A percentile compares a stretch with the other conserved stretches of the same genome.
Conservation (phyloP, 2,329 filamentous ascomycete species). For the Aspergillus amoenus region DNA sequence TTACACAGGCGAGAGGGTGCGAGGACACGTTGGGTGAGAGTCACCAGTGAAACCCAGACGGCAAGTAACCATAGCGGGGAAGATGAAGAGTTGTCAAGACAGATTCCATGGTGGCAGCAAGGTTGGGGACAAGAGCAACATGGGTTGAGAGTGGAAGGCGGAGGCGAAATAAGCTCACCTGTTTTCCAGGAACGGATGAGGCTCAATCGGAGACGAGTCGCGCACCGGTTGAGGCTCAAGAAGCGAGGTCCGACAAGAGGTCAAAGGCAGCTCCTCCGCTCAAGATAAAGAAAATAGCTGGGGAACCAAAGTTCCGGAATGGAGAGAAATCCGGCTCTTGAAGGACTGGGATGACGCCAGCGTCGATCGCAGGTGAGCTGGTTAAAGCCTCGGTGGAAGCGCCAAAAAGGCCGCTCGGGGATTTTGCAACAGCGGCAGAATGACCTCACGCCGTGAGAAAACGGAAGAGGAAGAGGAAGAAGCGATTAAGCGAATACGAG, state of each 20-base stretch:
- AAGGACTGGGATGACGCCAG: slow-evolving; percentile 7
- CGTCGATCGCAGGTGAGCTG: slow-evolving; percentile 6
- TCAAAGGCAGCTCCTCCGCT: slow-evolving; percentile 9
- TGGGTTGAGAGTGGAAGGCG: not conserved
- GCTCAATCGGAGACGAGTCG: slow-evolving; percentile 21
- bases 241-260: slow-evolving; percentile 2
- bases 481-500: not conserved
- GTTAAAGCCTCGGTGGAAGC: not conserved
- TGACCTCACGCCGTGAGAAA: not conserved
- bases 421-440: not conserved
- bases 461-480: too few species aligned
- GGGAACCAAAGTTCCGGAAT: not conserved
- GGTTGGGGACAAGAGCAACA: not conserved
- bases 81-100: not conserved
- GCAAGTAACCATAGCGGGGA: not conserved
- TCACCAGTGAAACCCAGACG: not conserved
- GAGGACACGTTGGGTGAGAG: not conserved
- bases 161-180: slow-evolving; percentile 19
- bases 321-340: slow-evolving; percentile 2
- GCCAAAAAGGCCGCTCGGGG: not conserved
- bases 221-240: slow-evolving; percentile 17
- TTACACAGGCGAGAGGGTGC: not conserved
- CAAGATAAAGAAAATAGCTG: not conserved
- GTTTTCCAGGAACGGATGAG: slow-evolving; percentile 19
- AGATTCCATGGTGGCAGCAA: not conserved